Evolutionary conservation across 2,329 filamentous ascomycete species (phyloP), one percentile per base, ranked within the genome.

Genomic region (Passalora sequoiae): DNA sequence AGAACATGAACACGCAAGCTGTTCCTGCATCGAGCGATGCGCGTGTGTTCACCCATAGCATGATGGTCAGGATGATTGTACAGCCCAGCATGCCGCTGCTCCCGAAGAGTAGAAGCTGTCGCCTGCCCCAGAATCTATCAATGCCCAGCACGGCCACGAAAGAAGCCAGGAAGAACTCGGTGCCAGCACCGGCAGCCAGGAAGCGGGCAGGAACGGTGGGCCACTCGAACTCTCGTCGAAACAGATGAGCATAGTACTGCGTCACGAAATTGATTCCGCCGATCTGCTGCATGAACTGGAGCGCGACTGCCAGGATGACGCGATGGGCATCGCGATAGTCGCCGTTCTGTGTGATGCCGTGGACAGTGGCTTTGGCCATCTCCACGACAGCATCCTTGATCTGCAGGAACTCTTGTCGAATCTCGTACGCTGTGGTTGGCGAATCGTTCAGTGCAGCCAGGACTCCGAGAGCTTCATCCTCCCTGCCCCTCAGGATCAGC

Each of bases 1-100:
- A 80, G 62, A 80, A 81, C 10, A 78, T 70, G 59, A 82, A 82
- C 28, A 83, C 67, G 55, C 81, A 80, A 1, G 71, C 67, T 1
- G 70, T 68, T 4, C 69, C 68, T 6, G 64, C 69, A 31, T 70
- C 66, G 38, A 69, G 67, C 3, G 68, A 60, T 12, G 55, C 49
- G 4, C 54, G 63, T 16, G 65, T 59, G n/a, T 62, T 56, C 17
- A 63, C 49, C 37, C 64, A 68, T 17, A 61, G 47, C 56, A 63
- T 60, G 22, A 69, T 58, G 4, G 70, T 67, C 3, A 75, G 59
- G 17, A 86, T 72, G 2, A 80, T 75, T 83, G 87, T 86, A 39
- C 77, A 79, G 1, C 73, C 59, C 27, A 78, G 78, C 69, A 82
- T 80, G 0, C 60, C 62, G 3, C 48, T 38, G 3, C 60, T 54